Evolutionary conservation across 768 basidiomycete genomes (phyloP).

Genomic region (Crucibulum laeve): DNA sequence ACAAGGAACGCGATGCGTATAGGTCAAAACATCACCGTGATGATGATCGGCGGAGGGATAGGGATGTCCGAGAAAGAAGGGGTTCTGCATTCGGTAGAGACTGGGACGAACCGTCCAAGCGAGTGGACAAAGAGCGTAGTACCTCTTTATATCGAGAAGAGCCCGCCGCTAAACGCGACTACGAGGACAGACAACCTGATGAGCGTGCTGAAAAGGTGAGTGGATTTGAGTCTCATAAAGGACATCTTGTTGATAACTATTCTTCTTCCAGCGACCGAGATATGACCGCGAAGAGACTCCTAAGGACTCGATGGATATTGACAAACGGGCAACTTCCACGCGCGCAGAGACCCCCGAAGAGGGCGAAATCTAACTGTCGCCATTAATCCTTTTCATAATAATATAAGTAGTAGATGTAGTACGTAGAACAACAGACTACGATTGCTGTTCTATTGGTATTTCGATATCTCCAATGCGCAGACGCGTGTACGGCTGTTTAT

Average conservation of each 20-base stretch:
- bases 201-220: conserved; percentile 67
- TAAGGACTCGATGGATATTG: conserved; percentile 37
- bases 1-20: conserved; percentile 35
- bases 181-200: conserved; percentile 45
- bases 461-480: conserved; percentile 85
- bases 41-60: conserved; percentile 51
- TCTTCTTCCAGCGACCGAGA: conserved; percentile 41
- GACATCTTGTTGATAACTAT: not conserved
- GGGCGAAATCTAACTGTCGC: conserved; percentile 64
- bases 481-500: conserved; percentile 95
- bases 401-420: conserved; percentile 2
- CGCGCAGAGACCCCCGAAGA: conserved; percentile 84
- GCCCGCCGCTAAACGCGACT: conserved; percentile 48
- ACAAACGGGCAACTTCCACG: conserved; percentile 33
- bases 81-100: no score
- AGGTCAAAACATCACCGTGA: conserved; percentile 50
- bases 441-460: conserved; percentile 20
- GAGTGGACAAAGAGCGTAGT: no score
- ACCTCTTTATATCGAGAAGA: conserved; percentile 42
- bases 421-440: conserved; percentile 13
- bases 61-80: conserved; percentile 31
- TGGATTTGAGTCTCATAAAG: not conserved
- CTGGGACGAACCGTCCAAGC: no score
- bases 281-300: conserved; percentile 38
- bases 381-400: conserved; percentile 7